Evolutionary conservation across 331 rosid species (phyloP).

Genomic region (Erythrophleum ivorense): DNA sequence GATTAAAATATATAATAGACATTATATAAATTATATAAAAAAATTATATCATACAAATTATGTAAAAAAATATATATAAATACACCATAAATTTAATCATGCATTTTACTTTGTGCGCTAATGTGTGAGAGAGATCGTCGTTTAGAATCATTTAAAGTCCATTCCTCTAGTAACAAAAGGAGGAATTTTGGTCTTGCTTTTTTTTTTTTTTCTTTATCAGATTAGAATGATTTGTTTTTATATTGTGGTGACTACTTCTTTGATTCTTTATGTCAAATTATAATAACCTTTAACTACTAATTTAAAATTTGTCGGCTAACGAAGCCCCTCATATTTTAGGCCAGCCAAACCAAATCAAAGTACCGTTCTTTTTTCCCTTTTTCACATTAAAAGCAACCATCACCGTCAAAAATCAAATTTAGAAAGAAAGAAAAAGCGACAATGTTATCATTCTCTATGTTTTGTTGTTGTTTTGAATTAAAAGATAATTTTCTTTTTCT

Average conservation of each 20-base stretch:
- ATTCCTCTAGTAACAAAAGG: conserved; percentile 34
- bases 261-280: not conserved
- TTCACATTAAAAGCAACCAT: conserved; percentile 33
- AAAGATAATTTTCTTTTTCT: not conserved
- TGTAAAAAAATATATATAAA: too few relatives aligned
- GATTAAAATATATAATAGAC: too few relatives aligned
- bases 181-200: not conserved
- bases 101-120: conserved; percentile 32
- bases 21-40: too few relatives aligned
- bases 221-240: not conserved
- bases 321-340: conserved; percentile 27
- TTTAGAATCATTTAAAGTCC: conserved; percentile 34
- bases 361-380: conserved; percentile 12
- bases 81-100: not conserved
- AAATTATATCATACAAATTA: too few relatives aligned
- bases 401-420: conserved; percentile 23
- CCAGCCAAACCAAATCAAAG: conserved; percentile 19
- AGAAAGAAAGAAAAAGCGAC: not conserved
- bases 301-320: conserved; percentile 44
- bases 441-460: not conserved
- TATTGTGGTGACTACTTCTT: not conserved
- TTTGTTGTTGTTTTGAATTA: not conserved
- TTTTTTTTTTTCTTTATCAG: not conserved
- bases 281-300: not conserved
- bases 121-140: conserved; percentile 22